Percentiles rank a stretch among this genome's conserved stretches.
Evolutionary conservation across 352 stramenopile species (phyloP).

Genomic region (Thraustochytrium striatum): DNA sequence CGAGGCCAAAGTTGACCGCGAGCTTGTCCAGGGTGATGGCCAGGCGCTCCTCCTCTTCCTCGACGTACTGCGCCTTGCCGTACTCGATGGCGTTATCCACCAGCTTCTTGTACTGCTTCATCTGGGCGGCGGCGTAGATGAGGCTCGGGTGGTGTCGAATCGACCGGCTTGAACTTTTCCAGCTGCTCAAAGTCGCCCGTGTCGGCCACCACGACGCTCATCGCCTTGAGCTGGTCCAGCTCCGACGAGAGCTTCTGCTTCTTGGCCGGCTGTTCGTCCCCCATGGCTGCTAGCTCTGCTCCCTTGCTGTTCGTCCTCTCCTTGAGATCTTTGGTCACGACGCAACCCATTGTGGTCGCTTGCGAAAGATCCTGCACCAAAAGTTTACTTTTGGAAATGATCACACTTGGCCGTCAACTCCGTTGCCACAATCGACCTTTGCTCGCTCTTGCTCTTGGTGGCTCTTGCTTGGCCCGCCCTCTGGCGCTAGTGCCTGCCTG

Average conservation of each 20-base stretch:
- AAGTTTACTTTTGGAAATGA: no score
- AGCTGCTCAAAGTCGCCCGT: conserved; percentile 88
- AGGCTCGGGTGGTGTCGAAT: conserved; percentile 93
- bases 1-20: conserved; percentile 93
- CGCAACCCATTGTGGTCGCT: no score
- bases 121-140: conserved; percentile 93
- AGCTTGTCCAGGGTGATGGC: conserved; percentile 93
- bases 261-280: conserved; percentile 41
- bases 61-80: conserved; percentile 9
- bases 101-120: conserved; percentile 90
- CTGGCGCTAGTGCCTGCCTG: no score
- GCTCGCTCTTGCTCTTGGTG: no score
- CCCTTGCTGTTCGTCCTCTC: neutral
- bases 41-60: conserved; percentile 74
- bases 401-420: no score
- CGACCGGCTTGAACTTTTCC: conserved; percentile 61
- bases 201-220: conserved; percentile 95
- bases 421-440: no score
- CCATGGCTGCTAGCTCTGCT: neutral
- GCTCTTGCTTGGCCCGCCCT: no score
- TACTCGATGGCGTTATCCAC: conserved; percentile 85
- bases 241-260: conserved; percentile 40
- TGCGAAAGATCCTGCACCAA: no score
- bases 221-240: conserved; percentile 89
- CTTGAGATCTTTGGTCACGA: no score